A percentile compares a stretch with the other conserved stretches of the same genome.
phyloP scores from a whole-genome alignment of 2,329 filamentous ascomycete genomes.

The Pseudodiploospora longispora region DNA sequence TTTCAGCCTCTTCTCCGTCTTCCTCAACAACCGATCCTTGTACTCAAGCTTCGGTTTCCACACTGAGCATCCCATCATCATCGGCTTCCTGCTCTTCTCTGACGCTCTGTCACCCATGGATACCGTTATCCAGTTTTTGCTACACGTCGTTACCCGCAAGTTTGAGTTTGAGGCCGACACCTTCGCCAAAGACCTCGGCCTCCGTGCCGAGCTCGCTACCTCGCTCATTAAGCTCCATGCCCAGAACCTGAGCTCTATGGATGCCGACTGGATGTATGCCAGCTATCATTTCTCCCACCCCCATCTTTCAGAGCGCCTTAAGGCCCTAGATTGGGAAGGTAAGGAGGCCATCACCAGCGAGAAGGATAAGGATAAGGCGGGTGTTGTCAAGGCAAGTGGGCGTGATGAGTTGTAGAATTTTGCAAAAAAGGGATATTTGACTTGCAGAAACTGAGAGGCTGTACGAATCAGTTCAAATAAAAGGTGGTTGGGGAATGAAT shows the following conservation, averaged over 20 bases:
- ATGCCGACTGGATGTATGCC: conserved; percentile 96
- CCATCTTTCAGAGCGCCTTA: conserved; percentile 86
- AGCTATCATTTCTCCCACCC: conserved; percentile 98
- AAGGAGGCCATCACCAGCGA: conserved; percentile 36
- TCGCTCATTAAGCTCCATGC: conserved; percentile 96
- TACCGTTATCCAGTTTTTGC: conserved; percentile 83
- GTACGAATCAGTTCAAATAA: no score
- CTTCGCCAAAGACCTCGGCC: conserved; percentile 81
- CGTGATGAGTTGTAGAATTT: conserved; percentile 58
- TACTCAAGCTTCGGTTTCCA: conserved; percentile 89
- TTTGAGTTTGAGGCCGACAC: conserved; percentile 96
- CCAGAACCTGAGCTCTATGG: conserved; percentile 97
- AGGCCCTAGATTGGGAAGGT: conserved; percentile 81
- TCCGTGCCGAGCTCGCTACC: conserved; percentile 70
- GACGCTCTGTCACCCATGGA: conserved; percentile 94
- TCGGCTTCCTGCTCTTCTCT: conserved; percentile 95
- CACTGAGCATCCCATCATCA: conserved; percentile 78
- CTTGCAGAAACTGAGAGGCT: no score
- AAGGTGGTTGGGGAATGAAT: no score
- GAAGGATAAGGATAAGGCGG: conserved; percentile 30
- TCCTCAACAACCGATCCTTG: conserved; percentile 89
- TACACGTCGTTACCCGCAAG: conserved; percentile 90
- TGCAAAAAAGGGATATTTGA: no score
- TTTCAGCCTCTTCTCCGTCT: conserved; percentile 92
- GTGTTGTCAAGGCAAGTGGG: conserved; percentile 61